Conservation (phyloP, 345 rosid genomes). For the Citrus sinensis region DNA sequence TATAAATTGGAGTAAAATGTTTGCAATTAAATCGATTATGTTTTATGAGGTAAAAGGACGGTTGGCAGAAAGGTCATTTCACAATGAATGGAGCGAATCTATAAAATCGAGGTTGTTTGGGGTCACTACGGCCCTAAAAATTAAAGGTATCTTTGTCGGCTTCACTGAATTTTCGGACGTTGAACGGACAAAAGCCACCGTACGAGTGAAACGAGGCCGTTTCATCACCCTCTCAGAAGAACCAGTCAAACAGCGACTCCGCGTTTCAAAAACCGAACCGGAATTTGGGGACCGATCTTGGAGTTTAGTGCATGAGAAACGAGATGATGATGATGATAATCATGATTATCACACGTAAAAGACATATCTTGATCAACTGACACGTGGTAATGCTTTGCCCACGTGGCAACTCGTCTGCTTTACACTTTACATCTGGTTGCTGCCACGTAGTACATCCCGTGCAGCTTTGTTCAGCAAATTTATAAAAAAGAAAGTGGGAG, state of each 20-base stretch:
- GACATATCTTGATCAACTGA: background rate
- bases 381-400: constrained; percentile 9
- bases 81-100: background rate
- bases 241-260: background rate
- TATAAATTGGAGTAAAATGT: no score
- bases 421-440: background rate
- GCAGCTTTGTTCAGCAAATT: background rate
- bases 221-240: background rate
- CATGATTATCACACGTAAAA: constrained; percentile 16
- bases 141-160: constrained; percentile 32
- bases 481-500: background rate
- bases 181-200: background rate
- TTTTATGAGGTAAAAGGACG: background rate
- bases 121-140: constrained; percentile 10
- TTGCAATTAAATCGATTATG: background rate
- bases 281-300: constrained; percentile 8
- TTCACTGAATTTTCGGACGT: constrained; percentile 25
- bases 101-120: background rate
- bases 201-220: constrained; percentile 16
- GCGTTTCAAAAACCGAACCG: constrained; percentile 21
- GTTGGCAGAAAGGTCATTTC: constrained; percentile 11
- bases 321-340: background rate
- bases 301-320: constrained; percentile 13
- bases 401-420: background rate
- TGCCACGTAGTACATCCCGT: constrained; percentile 12